Conservation (phyloP, 768 basidiomycete genomes). For the Tubosaeta sp. region DNA sequence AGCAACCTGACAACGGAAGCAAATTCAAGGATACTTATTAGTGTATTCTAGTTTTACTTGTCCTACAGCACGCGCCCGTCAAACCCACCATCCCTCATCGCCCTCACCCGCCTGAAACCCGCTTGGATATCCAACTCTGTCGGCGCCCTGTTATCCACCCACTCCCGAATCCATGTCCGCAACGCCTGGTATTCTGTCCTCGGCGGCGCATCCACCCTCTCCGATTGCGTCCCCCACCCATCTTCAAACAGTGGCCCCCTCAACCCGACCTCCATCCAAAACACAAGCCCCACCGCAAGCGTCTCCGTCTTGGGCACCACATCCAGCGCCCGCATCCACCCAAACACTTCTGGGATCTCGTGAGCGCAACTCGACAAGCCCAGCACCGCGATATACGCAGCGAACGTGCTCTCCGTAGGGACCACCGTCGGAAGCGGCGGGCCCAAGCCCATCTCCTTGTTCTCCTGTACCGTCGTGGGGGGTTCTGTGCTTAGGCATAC, state of each 20-base stretch:
- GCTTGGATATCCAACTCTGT: slow-evolving; percentile 34
- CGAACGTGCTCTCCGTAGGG: slow-evolving; percentile 50
- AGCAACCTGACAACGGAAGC: background rate
- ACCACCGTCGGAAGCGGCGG: slow-evolving; percentile 34
- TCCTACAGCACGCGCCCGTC: background rate
- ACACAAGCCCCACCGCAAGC: slow-evolving; percentile 57
- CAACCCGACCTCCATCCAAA: slow-evolving; percentile 69
- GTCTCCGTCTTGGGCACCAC: slow-evolving; percentile 52
- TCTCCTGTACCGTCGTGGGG: background rate
- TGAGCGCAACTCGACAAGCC: slow-evolving; percentile 43
- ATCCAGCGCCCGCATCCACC: slow-evolving; percentile 67
- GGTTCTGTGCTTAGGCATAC: slow-evolving; percentile 1
- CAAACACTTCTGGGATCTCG: slow-evolving; percentile 64
- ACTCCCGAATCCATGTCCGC: slow-evolving; percentile 49
- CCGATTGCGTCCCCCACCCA: slow-evolving; percentile 20
- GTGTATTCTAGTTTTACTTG: background rate
- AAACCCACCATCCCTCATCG: slow-evolving; percentile 22
- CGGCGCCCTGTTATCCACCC: slow-evolving; percentile 53
- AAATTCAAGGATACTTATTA: background rate
- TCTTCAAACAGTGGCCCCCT: slow-evolving; percentile 56
- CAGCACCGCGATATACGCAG: slow-evolving; percentile 57
- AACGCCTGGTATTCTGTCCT: slow-evolving; percentile 21
- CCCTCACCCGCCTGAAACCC: slow-evolving; percentile 23
- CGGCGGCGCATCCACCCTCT: background rate
- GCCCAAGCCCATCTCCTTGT: slow-evolving; percentile 6